These are phyloP conservation scores for Melastoma candidum DNA, from an alignment of 441 rosid genomes.

Conservation along the genomic window DNA sequence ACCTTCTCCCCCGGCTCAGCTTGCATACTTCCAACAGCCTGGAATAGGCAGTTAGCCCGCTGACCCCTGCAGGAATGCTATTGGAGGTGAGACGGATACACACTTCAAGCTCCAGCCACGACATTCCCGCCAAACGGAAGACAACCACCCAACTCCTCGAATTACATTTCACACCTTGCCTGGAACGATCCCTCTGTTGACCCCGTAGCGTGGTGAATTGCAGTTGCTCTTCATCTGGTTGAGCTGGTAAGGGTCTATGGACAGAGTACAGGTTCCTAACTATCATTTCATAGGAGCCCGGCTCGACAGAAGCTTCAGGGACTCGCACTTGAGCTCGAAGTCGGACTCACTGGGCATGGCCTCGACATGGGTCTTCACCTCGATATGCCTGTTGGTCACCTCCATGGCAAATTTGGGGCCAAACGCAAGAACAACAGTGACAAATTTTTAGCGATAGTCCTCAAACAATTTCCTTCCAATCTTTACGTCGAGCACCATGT, in stretches of 20 bases:
- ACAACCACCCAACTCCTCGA: background rate
- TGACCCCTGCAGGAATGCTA: slow-evolving; percentile 25
- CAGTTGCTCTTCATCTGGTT: slow-evolving; percentile 35
- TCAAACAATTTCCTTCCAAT: too few species aligned
- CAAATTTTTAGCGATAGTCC: too few species aligned
- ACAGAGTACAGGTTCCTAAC: slow-evolving; percentile 34
- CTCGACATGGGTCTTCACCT: slow-evolving; percentile 25
- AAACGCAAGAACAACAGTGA: too few species aligned
- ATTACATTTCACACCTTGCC: slow-evolving; percentile 20
- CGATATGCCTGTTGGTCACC: slow-evolving; percentile 26
- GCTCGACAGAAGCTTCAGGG: slow-evolving; percentile 15
- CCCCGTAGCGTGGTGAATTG: slow-evolving; percentile 20
- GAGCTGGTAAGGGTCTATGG: slow-evolving; percentile 46
- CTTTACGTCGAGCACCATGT: too few species aligned
- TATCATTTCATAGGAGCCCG: slow-evolving; percentile 24
- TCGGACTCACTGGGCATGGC: slow-evolving; percentile 32
- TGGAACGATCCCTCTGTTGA: slow-evolving; percentile 18
- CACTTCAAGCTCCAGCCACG: background rate
- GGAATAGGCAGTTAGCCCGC: slow-evolving; percentile 52
- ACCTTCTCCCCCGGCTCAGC: slow-evolving; percentile 44
- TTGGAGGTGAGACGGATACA: too few species aligned
- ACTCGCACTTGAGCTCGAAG: slow-evolving; percentile 26
- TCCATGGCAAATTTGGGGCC: slow-evolving; percentile 20
- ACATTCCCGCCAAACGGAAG: background rate
- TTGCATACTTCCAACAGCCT: slow-evolving; percentile 40